A percentile compares a stretch with the other conserved stretches of the same genome.
Evolutionary conservation across 73 alveolate species (phyloP).

Genomic region (Tetrahymena elliotti): DNA sequence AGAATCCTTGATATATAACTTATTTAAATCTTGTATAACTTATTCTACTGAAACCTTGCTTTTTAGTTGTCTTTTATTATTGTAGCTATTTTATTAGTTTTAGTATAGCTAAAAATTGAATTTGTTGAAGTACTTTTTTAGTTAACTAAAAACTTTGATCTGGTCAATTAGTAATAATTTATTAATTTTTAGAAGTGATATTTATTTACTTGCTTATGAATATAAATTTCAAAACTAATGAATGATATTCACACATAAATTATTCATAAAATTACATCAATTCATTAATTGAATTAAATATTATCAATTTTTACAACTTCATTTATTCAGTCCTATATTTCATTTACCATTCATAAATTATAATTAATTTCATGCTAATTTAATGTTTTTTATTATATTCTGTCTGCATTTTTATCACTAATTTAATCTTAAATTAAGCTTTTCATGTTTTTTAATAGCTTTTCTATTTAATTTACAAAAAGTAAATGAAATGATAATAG

Average conservation of each 20-base stretch:
- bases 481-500: too few species aligned
- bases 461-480: too few species aligned
- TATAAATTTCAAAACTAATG: neutral
- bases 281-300: too few species aligned
- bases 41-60: neutral
- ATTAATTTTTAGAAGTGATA: neutral
- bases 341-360: neutral
- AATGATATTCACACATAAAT: neutral
- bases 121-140: neutral
- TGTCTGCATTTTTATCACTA: too few species aligned
- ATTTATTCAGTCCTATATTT: neutral
- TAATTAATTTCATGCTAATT: too few species aligned
- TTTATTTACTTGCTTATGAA: neutral
- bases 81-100: neutral
- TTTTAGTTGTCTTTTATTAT: neutral
- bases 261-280: neutral
- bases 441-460: too few species aligned
- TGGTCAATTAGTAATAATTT: neutral
- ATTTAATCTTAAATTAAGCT: too few species aligned
- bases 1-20: neutral
- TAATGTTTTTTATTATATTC: too few species aligned
- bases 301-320: neutral
- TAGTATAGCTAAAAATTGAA: neutral
- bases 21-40: neutral
- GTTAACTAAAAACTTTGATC: neutral